Conservation (phyloP, 176 grass and related monocot genomes). For the Paspalum vaginatum region DNA sequence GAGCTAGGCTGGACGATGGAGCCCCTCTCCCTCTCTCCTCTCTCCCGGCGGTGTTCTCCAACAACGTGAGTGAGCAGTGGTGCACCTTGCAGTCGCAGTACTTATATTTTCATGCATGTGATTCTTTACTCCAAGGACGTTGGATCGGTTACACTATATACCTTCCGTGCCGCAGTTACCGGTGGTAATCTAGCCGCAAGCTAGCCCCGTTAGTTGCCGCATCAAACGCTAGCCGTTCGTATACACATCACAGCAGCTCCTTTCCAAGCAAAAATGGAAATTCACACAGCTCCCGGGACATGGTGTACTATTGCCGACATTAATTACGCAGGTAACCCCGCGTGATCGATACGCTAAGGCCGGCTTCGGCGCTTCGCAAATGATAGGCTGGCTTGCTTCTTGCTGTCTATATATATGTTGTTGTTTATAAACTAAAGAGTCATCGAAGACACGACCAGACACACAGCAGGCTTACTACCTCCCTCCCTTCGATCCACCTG, state of each 20-base stretch:
- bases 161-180: slow-evolving; percentile 3
- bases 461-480: not conserved
- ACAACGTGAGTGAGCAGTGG: not conserved
- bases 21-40: too few relatives aligned
- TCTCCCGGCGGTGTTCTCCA: not conserved
- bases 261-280: too few relatives aligned
- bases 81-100: not conserved
- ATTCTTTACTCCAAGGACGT: not conserved
- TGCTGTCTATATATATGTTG: not conserved
- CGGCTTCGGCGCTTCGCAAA: not conserved
- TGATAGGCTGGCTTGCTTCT: not conserved
- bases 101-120: not conserved
- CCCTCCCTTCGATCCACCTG: not conserved
- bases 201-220: not conserved
- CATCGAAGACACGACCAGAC: slow-evolving; percentile 10
- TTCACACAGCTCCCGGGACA: not conserved
- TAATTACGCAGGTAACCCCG: not conserved
- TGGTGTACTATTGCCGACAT: slow-evolving; percentile 11
- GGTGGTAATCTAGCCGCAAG: not conserved
- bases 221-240: not conserved
- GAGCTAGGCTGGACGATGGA: not conserved
- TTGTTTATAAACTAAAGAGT: not conserved
- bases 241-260: too few relatives aligned
- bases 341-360: not conserved
- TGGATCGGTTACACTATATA: not conserved